Percentiles rank a stretch among this genome's conserved stretches.
phyloP scores from a whole-genome alignment of 805 yeast species.

The Starmerella khaoyaiensis region DNA sequence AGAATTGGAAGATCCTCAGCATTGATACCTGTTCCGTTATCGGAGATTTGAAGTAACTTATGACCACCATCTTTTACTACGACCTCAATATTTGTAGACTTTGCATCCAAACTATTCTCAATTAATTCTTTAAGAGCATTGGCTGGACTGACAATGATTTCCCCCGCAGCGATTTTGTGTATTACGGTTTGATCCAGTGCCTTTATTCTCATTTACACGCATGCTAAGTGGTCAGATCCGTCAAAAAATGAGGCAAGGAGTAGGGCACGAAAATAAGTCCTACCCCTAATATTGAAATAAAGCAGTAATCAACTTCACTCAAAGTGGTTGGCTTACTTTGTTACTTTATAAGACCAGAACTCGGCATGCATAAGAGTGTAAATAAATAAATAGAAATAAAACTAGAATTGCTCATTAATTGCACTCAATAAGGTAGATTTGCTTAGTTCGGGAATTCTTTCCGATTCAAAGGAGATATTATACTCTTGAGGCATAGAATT shows the following conservation, averaged over 20 bases:
- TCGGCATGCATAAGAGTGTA: not conserved
- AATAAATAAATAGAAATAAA: not conserved
- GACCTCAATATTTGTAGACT: slow-evolving; percentile 59
- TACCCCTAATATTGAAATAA: too few species aligned
- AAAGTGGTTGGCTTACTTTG: too few species aligned
- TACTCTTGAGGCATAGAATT: slow-evolving; percentile 27
- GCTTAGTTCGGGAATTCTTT: slow-evolving; percentile 17
- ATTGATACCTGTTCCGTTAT: slow-evolving; percentile 73
- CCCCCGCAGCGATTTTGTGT: slow-evolving; percentile 93
- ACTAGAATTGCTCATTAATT: not conserved
- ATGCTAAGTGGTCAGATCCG: too few species aligned
- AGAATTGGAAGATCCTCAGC: slow-evolving; percentile 58
- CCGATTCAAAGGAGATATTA: slow-evolving; percentile 15
- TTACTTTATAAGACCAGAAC: too few species aligned
- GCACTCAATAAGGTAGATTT: slow-evolving; percentile 10
- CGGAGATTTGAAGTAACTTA: slow-evolving; percentile 72
- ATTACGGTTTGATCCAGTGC: slow-evolving; percentile 56
- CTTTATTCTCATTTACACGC: slow-evolving; percentile 12
- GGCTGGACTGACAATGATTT: slow-evolving; percentile 83
- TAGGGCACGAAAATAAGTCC: too few species aligned
- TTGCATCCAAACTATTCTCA: slow-evolving; percentile 87
- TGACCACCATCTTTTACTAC: slow-evolving; percentile 86
- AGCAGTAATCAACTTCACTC: not conserved
- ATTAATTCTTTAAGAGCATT: slow-evolving; percentile 87
- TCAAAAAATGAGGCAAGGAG: too few species aligned